phyloP scores from a whole-genome alignment of 306 rosid species.

The Glycine latifolia region DNA sequence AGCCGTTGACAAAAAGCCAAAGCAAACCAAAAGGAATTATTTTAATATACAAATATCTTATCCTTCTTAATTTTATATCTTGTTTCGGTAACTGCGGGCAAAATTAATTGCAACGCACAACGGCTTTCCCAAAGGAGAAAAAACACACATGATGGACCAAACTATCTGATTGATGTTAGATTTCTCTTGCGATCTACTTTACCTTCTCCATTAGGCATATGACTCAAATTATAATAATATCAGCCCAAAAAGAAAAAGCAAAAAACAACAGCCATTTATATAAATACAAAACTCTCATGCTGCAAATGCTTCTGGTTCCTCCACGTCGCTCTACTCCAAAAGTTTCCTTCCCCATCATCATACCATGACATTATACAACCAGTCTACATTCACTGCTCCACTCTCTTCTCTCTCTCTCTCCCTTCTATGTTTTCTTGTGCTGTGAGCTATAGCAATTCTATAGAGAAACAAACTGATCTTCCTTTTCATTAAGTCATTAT shows the following conservation, averaged over 20 bases:
- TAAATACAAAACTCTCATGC: conserved; percentile 23
- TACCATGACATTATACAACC: neutral
- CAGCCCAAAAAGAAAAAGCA: neutral
- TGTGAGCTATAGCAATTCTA: too few species aligned
- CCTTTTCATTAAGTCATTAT: conserved; percentile 8
- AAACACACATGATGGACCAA: conserved; percentile 40
- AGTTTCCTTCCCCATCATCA: conserved; percentile 26
- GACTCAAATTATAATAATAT: neutral
- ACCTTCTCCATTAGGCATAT: conserved; percentile 38
- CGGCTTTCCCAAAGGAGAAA: conserved; percentile 56
- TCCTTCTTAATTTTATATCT: too few species aligned
- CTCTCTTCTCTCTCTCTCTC: neutral
- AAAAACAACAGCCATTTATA: conserved; percentile 21
- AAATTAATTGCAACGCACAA: neutral
- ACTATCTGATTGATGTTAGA: conserved; percentile 42
- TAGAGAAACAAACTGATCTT: neutral
- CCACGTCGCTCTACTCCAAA: conserved; percentile 28
- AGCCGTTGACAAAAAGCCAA: neutral
- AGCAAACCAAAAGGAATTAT: neutral
- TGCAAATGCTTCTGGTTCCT: conserved; percentile 29
- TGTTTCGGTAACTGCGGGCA: too few species aligned
- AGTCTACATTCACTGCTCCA: neutral
- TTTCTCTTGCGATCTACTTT: conserved; percentile 19
- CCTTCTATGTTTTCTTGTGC: neutral
- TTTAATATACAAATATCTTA: too few species aligned